phyloP scores from a whole-genome alignment of 2,329 filamentous ascomycete species.

The Nothopassalora personata region DNA sequence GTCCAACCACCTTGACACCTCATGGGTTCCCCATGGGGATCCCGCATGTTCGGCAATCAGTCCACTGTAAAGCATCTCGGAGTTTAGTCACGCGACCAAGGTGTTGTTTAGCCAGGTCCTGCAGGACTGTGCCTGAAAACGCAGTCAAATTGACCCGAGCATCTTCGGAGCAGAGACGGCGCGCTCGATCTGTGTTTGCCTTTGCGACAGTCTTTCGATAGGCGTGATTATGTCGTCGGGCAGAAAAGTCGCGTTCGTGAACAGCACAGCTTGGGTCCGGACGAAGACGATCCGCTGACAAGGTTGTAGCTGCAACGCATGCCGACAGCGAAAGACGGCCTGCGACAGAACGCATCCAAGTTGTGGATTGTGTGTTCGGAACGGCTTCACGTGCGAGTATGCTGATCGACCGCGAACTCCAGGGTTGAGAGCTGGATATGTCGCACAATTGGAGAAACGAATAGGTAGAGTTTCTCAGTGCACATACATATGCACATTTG shows the following conservation, averaged over 20 bases:
- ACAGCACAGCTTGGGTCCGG: neutral
- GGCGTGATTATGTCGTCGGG: conserved; percentile 1
- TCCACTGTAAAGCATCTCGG: neutral
- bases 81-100: neutral
- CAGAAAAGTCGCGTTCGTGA: conserved; percentile 6
- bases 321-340: conserved; percentile 26
- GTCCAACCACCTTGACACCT: neutral
- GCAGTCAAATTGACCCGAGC: conserved; percentile 4
- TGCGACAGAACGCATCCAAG: conserved; percentile 26
- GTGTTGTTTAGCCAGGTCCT: no score
- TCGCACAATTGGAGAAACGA: conserved; percentile 34
- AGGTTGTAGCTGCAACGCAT: conserved; percentile 24
- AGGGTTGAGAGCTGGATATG: conserved; percentile 43
- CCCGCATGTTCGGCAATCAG: conserved; percentile 2
- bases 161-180: conserved; percentile 7
- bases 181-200: neutral
- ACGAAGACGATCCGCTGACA: neutral
- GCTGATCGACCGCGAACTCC: conserved; percentile 20
- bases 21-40: neutral
- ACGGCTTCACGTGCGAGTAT: conserved; percentile 26
- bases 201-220: neutral
- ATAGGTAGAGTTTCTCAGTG: conserved; percentile 24
- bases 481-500: conserved; percentile 11
- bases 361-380: conserved; percentile 23
- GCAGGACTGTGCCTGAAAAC: neutral